Evolutionary conservation across 305 asterid genomes (phyloP), one percentile per base, ranked within the genome.

Genomic region (Fraxinus albicans): DNA sequence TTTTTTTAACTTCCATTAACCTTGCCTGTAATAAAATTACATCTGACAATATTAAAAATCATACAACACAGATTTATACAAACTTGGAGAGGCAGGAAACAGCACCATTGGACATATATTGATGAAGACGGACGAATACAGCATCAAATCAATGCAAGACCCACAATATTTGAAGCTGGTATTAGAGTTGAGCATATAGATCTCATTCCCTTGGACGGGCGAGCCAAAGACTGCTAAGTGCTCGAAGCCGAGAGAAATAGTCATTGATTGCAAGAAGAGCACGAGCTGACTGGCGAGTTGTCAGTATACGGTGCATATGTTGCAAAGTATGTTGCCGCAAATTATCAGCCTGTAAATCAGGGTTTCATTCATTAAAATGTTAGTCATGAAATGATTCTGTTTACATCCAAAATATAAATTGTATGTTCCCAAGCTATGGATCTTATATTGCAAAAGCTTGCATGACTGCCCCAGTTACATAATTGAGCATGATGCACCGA

Each of bases 211-310:
- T 86, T 29, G 91, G 91, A 27, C 90, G 91, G 13, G 91, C 89
- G 1, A 89, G 89, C 91, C 91, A 89, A 8, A 89, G 86, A 31
- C 88, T 83, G 89, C 91, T 89, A 35, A 89, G 91, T 79, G 91
- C 91, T 19, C 89, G 80, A 5, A 89, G 89, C 21, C 90, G 87
- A 47, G 91, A 89, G 88, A 89, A 87, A 86, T 89, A 89, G 80
- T 87, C 91, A 10, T 85, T 85, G 77, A 89, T 82, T 8, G 91
- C 87, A 35, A 89, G 91, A 21, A 89, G 89, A 13, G 90, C 91
- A 7, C 91, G 91, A 67, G 91, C 91, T 23, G 91, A 87, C 38
- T 89, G 91, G 3, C 91, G 89, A 4, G 91, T 89, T 27, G 91
- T 89, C 77, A 89, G 31, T 81, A 86, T 69, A 15, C 86, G 86